Evolutionary conservation across 2,329 filamentous ascomycete species (phyloP).

Genomic region (Xylariales sp.): DNA sequence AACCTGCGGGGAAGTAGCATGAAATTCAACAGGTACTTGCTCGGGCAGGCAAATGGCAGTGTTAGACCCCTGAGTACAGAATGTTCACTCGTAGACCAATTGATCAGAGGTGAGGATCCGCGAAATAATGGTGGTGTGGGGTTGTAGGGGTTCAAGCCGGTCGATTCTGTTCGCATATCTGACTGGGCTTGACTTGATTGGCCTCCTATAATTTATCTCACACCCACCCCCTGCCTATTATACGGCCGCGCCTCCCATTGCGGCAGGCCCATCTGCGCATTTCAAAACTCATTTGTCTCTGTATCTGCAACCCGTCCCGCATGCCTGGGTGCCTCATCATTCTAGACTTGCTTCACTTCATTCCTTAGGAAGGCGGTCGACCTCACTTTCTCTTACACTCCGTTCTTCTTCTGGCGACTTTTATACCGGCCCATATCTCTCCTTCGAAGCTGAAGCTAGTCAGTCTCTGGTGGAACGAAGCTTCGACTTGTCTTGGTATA

Average conservation of each 20-base stretch:
- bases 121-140: too few species aligned
- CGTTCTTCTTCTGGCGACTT: background rate
- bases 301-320: background rate
- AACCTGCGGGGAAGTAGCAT: too few species aligned
- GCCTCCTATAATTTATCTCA: constrained; percentile 7
- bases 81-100: too few species aligned
- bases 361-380: background rate
- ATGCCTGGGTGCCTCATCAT: constrained; percentile 5
- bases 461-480: too few species aligned
- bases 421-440: background rate
- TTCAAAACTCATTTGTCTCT: constrained; percentile 2
- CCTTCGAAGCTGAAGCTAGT: too few species aligned
- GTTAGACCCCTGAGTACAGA: too few species aligned
- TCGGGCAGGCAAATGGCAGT: too few species aligned
- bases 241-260: constrained; percentile 5
- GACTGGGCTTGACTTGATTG: constrained; percentile 7
- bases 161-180: too few species aligned
- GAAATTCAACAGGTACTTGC: too few species aligned
- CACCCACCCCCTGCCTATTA: constrained; percentile 3
- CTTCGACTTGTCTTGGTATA: too few species aligned
- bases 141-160: too few species aligned
- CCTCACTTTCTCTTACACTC: background rate
- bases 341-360: constrained; percentile 2
- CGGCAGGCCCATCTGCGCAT: constrained; percentile 3
- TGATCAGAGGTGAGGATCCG: too few species aligned